Conservation (phyloP, 1,284 basidiomycete species). For the Sphaerobolus stellatus region DNA sequence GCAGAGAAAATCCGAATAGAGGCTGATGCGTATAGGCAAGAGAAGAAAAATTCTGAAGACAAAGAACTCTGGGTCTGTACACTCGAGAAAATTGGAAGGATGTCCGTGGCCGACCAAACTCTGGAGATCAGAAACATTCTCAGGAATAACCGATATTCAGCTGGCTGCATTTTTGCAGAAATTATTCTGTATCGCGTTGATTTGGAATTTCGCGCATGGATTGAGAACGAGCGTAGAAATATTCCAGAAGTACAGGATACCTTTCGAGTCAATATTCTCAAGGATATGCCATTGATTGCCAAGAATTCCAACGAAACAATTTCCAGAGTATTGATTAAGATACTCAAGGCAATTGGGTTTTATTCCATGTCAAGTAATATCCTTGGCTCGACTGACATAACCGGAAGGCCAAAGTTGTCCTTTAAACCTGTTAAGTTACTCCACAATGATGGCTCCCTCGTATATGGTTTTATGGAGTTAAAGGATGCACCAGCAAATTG, state of each 20-base stretch:
- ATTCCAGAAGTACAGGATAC: slow-evolving; percentile 40
- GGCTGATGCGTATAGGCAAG: slow-evolving; percentile 45
- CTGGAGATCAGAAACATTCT: slow-evolving; percentile 37
- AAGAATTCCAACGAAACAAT: slow-evolving; percentile 38
- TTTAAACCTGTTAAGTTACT: slow-evolving; percentile 47
- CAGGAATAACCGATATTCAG: slow-evolving; percentile 43
- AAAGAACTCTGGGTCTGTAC: slow-evolving; percentile 51
- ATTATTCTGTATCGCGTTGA: slow-evolving; percentile 53
- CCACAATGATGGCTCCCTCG: slow-evolving; percentile 40
- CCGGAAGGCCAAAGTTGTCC: too few relatives aligned
- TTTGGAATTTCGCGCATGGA: slow-evolving; percentile 52
- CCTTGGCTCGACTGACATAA: too few relatives aligned
- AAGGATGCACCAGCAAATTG: slow-evolving; percentile 56
- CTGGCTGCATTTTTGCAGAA: slow-evolving; percentile 49
- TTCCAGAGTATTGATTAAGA: slow-evolving; percentile 35
- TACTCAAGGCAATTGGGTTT: slow-evolving; percentile 51
- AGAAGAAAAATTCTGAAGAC: slow-evolving; percentile 37
- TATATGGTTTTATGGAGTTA: slow-evolving; percentile 56
- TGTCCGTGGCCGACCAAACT: slow-evolving; percentile 29
- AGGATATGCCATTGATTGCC: slow-evolving; percentile 45
- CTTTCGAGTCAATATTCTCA: slow-evolving; percentile 46
- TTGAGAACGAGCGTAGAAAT: slow-evolving; percentile 41
- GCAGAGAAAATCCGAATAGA: slow-evolving; percentile 41
- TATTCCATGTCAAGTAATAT: slow-evolving; percentile 25
- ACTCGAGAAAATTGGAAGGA: slow-evolving; percentile 30